A percentile compares a stretch with the other conserved stretches of the same genome.
phyloP scores from a whole-genome alignment of 2,329 filamentous ascomycete genomes.

The Penicillium sp. region DNA sequence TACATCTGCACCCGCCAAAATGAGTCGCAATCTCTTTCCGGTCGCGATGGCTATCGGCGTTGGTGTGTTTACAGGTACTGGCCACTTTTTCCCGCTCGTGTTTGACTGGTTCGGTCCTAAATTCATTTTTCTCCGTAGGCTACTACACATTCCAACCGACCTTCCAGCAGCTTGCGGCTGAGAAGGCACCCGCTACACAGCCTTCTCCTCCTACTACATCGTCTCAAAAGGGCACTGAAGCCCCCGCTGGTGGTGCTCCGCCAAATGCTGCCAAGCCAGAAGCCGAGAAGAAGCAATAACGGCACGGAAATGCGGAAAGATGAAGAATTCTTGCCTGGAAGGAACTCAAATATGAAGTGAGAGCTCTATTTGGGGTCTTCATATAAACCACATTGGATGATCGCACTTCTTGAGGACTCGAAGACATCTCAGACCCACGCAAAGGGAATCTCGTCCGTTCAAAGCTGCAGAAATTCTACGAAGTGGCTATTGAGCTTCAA shows the following conservation, averaged over 20 bases:
- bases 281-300: neutral
- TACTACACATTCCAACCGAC: conserved; percentile 44
- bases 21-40: conserved; percentile 39
- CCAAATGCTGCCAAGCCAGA: neutral
- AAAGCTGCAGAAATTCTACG: neutral
- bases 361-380: neutral
- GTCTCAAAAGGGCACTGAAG: neutral
- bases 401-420: neutral
- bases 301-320: neutral
- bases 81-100: neutral
- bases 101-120: conserved; percentile 9
- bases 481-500: neutral
- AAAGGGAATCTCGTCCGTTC: neutral
- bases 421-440: neutral
- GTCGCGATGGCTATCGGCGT: conserved; percentile 36
- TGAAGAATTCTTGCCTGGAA: neutral
- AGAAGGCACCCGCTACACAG: conserved; percentile 20
- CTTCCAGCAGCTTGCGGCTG: conserved; percentile 33
- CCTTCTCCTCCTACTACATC: neutral
- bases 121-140: conserved; percentile 25
- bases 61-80: conserved; percentile 38
- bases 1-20: conserved; percentile 11
- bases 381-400: neutral
- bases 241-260: neutral
- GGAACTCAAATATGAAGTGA: neutral